A percentile compares a stretch with the other conserved stretches of the same genome.
Conservation (phyloP, 140 eudicot species). For the Anethum foeniculum region DNA sequence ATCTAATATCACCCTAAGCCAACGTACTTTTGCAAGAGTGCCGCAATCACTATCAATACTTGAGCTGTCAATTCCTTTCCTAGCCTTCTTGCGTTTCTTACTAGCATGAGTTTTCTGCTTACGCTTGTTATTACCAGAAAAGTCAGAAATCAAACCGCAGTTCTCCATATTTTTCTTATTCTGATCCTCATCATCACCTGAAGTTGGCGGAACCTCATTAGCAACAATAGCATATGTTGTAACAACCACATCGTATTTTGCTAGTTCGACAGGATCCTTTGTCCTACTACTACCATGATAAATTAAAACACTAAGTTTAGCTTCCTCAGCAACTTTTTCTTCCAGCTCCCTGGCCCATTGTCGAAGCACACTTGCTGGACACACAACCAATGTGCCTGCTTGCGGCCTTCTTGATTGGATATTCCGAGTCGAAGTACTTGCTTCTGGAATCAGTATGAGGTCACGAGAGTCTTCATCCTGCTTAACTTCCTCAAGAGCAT, state of each 20-base stretch:
- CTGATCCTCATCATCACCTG: conserved; percentile 62
- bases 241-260: conserved; percentile 67
- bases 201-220: conserved; percentile 66
- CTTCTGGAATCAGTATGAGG: conserved; percentile 29
- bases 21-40: conserved; percentile 64
- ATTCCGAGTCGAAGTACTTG: conserved; percentile 33
- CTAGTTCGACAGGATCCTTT: conserved; percentile 62
- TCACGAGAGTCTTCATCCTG: conserved; percentile 33
- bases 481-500: conserved; percentile 25
- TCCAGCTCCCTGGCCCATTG: conserved; percentile 88
- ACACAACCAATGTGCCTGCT: conserved; percentile 83
- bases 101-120: conserved; percentile 27
- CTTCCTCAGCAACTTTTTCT: conserved; percentile 64
- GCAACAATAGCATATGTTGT: conserved; percentile 86
- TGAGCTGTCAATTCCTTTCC: conserved; percentile 40
- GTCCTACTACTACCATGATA: conserved; percentile 85
- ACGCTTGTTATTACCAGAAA: conserved; percentile 39
- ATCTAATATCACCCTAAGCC: conserved; percentile 80
- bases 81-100: conserved; percentile 58
- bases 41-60: conserved; percentile 48
- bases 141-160: conserved; percentile 43
- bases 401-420: conserved; percentile 44
- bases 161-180: conserved; percentile 49
- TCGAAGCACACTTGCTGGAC: conserved; percentile 90
- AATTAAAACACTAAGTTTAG: conserved; percentile 49